Evolutionary conservation across 2,329 filamentous ascomycete genomes (phyloP), one percentile per base, ranked within the genome.

Genomic region (Colletotrichum falcatum): DNA sequence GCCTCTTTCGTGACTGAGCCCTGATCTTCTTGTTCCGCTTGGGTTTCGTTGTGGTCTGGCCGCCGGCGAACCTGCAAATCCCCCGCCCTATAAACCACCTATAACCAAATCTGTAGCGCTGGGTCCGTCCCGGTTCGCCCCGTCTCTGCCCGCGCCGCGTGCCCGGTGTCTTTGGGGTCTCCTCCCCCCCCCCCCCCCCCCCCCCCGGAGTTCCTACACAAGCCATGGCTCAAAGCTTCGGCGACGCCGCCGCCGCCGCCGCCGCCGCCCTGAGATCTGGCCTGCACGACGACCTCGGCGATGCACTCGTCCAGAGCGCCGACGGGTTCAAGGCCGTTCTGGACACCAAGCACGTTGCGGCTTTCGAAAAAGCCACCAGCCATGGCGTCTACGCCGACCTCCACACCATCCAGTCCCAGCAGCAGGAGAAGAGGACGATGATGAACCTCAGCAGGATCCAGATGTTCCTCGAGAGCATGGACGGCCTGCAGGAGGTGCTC

Each of bases 401-500:
- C n/a, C 14, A 71, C 8, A 42, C 44, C 3, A 76, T 78, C 37
- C 78, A 79, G 66, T 54, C 35, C 2, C 72, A 74, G 5, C 78
- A 77, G 58, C 76, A 78, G 18, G 65, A 69, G n/a, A 58, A 66
- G 20, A 77, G 66, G 56, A 72, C 73, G 12, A 70, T 79, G 72
- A 75, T 77, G 61, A 77, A 79, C 66, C 73, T 79, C 26, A 63
- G 72, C 11, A 69, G 78, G 26, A 69, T 78, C 9, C 49, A 75
- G n/a, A 62, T 59, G 26, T 78, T 77, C 51, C 70, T 78, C 3
- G 30, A 63, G 6, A 72, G 71, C 33, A 74, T 77, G 58, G 61
- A 66, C 11, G 69, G 70, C 12, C 73, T 78, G 8, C 71, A 76
- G 16, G 42, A 44, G 0, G 67, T 61, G 5, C 35, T 73, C 2